Evolutionary conservation across 2,329 filamentous ascomycete species (phyloP), one percentile per base, ranked within the genome.

Genomic region (Pseudocercospora pini-densiflorae): DNA sequence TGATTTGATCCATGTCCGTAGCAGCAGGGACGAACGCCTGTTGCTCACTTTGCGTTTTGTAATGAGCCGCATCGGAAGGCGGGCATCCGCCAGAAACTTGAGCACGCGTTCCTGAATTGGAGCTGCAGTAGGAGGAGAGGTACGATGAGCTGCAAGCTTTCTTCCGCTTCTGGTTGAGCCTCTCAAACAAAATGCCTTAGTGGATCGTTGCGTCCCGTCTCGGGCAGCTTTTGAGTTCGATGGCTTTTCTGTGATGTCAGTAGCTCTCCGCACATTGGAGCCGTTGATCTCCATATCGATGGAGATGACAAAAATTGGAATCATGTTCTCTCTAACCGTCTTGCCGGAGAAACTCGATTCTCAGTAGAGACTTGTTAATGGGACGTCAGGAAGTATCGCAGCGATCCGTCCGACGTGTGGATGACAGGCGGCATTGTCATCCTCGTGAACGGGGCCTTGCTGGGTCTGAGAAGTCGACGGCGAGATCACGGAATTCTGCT

Each of bases 131-230:
- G n/a, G 47, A 45, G 43, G 43, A 45, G 43, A 45, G 14, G 16
- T 49, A 49, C 19, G 19, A 24, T 53, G 49, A 53, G 49, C 49
- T 53, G 19, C 49, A 53, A 53, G 49, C 49, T 53, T 53, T 53
- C 49, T 53, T 53, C 49, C 49, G 3, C 7, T 53, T 53, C 49
- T 14, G 49, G 49, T 24, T 53, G 49, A 53, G 49, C 19, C 49
- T 53, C 49, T 27, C 49, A 9, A 27, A 19, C 49, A 23, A 53
- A 7, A 29, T 24, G 12, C 12, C 12, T 53, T 53, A 29, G 49
- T 21, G 12, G 8, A 23, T 23, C 49, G 49, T 23, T 24, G 12
- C 23, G 23, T 53, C 23, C 49, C 49, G 49, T 53, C 49, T 53
- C 49, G 21, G 24, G 19, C 21, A 16, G n/a, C 23, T 24, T 24